Evolutionary conservation across 2,329 filamentous ascomycete species (phyloP).

Genomic region (Aspergillus chevalieri): DNA sequence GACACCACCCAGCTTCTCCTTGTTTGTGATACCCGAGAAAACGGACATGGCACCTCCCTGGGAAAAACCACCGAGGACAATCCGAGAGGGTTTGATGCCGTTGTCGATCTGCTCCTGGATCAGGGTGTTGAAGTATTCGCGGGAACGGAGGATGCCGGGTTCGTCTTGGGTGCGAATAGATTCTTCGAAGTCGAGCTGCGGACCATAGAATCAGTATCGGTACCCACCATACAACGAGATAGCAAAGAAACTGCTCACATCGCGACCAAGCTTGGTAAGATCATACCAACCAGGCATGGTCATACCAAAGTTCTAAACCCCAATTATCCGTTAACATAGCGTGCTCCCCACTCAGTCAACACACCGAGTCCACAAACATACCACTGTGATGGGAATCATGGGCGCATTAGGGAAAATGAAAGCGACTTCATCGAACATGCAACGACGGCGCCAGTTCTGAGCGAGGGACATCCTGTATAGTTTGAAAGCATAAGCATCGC

Average conservation of each 20-base stretch:
- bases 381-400: constrained; percentile 74
- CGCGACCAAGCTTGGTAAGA: constrained; percentile 40
- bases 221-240: neutral
- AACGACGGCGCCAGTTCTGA: constrained; percentile 75
- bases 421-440: constrained; percentile 79
- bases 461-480: constrained; percentile 61
- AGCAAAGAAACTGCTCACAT: constrained; percentile 24
- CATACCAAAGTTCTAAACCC: constrained; percentile 62
- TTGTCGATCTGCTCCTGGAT: constrained; percentile 74
- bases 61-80: constrained; percentile 63
- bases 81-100: constrained; percentile 74
- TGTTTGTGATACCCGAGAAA: constrained; percentile 68
- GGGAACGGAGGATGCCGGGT: constrained; percentile 64
- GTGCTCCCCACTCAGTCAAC: neutral
- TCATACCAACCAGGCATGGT: constrained; percentile 66
- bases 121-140: constrained; percentile 69
- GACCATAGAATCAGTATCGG: neutral
- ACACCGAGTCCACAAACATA: constrained; percentile 35
- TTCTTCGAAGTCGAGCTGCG: constrained; percentile 38
- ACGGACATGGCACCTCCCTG: constrained; percentile 85
- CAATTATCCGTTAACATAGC: neutral
- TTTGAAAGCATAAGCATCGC: neutral
- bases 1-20: constrained; percentile 75
- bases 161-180: constrained; percentile 46
- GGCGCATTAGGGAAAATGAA: constrained; percentile 94